A percentile compares a stretch with the other conserved stretches of the same genome.
These are phyloP conservation scores for Echria macrotheca DNA, from an alignment of 495 filamentous ascomycete species.

Conservation along the genomic window DNA sequence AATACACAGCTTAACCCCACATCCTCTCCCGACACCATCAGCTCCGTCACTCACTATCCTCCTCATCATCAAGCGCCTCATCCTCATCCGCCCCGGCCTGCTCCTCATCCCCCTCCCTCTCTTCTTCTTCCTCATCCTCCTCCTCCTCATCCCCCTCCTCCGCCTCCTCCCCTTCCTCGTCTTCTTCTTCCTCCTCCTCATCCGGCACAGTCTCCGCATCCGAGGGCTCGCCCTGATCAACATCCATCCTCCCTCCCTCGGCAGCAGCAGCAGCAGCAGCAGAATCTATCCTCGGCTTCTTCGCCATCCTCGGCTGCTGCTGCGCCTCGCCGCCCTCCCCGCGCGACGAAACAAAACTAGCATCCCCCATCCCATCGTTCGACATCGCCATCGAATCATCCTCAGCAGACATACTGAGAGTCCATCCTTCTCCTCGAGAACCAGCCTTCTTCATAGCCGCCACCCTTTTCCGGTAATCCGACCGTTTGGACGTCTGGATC, in stretches of 20 bases:
- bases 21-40: too few relatives aligned
- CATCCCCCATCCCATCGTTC: constrained; percentile 4
- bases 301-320: constrained; percentile 22
- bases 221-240: constrained; percentile 36
- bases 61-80: constrained; percentile 59
- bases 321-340: constrained; percentile 3
- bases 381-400: too few relatives aligned
- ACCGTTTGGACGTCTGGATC: constrained; percentile 46
- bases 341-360: constrained; percentile 25
- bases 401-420: too few relatives aligned
- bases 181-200: constrained; percentile 48
- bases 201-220: constrained; percentile 50
- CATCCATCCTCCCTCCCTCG: constrained; percentile 38
- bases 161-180: constrained; percentile 50
- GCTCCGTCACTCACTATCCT: constrained; percentile 50
- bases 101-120: constrained; percentile 35
- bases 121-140: constrained; percentile 39
- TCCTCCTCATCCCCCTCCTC: constrained; percentile 42
- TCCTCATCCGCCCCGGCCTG: constrained; percentile 42
- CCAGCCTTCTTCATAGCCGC: constrained; percentile 38
- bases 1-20: too few relatives aligned
- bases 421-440: too few relatives aligned
- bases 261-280: constrained; percentile 13
- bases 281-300: constrained; percentile 38
- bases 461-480: constrained; percentile 45